Evolutionary conservation across 1,139 yeast species (phyloP).

Genomic region (Pichia sp.): DNA sequence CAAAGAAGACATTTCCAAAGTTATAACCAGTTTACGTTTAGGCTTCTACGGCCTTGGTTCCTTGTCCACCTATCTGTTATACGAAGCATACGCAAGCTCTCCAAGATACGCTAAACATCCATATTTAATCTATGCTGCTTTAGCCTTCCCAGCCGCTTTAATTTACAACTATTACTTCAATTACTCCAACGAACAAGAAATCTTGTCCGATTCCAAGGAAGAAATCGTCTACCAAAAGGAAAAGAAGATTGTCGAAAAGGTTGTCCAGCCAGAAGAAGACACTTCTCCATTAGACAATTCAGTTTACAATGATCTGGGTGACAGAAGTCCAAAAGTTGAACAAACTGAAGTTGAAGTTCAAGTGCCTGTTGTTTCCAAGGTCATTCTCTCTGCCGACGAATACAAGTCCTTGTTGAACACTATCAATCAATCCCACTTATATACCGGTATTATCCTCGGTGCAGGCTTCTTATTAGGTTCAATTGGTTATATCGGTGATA

Average conservation of each 20-base stretch:
- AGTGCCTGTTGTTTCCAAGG: constrained; percentile 36
- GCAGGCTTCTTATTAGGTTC: constrained; percentile 42
- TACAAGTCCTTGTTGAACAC: constrained; percentile 36
- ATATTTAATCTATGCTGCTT: constrained; percentile 53
- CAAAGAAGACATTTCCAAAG: constrained; percentile 23
- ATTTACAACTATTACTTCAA: constrained; percentile 31
- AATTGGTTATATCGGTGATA: constrained; percentile 53
- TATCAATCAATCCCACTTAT: constrained; percentile 35
- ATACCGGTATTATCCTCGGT: constrained; percentile 42
- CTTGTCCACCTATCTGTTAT: constrained; percentile 40
- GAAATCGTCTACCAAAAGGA: constrained; percentile 24
- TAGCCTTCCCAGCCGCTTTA: constrained; percentile 44
- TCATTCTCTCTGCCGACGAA: constrained; percentile 22
- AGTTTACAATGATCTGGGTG: constrained; percentile 46
- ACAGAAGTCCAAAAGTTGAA: constrained; percentile 27
- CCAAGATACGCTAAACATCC: constrained; percentile 51
- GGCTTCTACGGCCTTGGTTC: constrained; percentile 38
- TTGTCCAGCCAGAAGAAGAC: constrained; percentile 28
- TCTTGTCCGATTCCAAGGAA: constrained; percentile 22
- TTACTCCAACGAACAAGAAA: constrained; percentile 25
- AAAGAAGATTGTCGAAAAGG: constrained; percentile 20
- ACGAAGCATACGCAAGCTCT: constrained; percentile 43
- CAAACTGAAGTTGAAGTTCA: constrained; percentile 32
- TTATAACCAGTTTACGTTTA: constrained; percentile 34
- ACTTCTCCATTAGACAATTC: constrained; percentile 48